These are phyloP conservation scores for Apiosordaria backusii DNA, from an alignment of 495 filamentous ascomycete species.

Conservation along the genomic window DNA sequence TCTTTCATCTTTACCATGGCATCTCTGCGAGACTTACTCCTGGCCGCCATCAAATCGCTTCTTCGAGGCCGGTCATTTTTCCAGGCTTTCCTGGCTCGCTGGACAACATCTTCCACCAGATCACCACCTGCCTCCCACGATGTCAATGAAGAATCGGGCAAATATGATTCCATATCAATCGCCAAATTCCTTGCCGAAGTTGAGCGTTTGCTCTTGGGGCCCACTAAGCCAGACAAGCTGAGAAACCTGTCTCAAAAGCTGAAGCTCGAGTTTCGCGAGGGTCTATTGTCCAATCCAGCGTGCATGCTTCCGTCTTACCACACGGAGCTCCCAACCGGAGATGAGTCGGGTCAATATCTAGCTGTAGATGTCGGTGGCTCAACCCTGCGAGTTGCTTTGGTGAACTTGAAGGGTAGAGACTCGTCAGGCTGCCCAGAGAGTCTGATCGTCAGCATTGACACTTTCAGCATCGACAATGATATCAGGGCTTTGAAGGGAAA, in stretches of 20 bases:
- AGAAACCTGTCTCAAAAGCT: slow-evolving; percentile 39
- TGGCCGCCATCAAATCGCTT: slow-evolving; percentile 47
- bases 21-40: slow-evolving; percentile 40
- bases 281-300: slow-evolving; percentile 42
- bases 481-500: slow-evolving; percentile 46
- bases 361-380: slow-evolving; percentile 69
- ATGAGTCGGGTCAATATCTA: slow-evolving; percentile 62
- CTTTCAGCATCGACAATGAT: slow-evolving; percentile 49
- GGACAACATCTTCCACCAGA: slow-evolving; percentile 29
- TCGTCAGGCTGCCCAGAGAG: slow-evolving; percentile 24
- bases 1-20: slow-evolving; percentile 44
- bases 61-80: slow-evolving; percentile 50
- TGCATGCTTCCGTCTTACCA: slow-evolving; percentile 63
- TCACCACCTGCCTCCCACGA: slow-evolving; percentile 22
- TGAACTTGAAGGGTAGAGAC: slow-evolving; percentile 56
- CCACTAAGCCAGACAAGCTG: slow-evolving; percentile 38
- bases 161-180: slow-evolving; percentile 1
- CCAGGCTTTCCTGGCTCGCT: slow-evolving; percentile 49
- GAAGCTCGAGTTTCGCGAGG: slow-evolving; percentile 46
- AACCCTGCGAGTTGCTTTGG: slow-evolving; percentile 73
- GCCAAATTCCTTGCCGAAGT: slow-evolving; percentile 34
- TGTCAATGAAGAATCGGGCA: slow-evolving; percentile 18
- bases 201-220: slow-evolving; percentile 38
- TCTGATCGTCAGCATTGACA: slow-evolving; percentile 44
- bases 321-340: slow-evolving; percentile 67